Base-by-base conservation (phyloP, 768 basidiomycete species). In the Amanita polypyramis region DNA sequence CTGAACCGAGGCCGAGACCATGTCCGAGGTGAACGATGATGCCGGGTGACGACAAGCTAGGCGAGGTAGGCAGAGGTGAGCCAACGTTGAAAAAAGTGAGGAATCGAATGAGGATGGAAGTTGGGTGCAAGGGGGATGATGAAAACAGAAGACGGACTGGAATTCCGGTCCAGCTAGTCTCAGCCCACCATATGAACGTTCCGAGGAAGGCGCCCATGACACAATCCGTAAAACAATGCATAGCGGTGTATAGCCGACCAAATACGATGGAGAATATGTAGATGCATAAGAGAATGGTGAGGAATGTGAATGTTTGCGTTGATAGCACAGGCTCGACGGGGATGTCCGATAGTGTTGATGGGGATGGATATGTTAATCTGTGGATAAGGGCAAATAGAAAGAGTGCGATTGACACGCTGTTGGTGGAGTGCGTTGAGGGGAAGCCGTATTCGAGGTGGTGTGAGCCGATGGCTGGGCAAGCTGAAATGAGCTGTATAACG, bases 381-480 rank as follows among this genome's bases (percentile, higher is more conserved):
- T 80, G 74, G 43, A 81, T 59, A 37, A 79, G 70, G 2, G 76
- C 65, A 52, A 75, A 82, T 51, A 89, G 70, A 65, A 88, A 89
- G 2, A 97, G 74, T 0, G 91, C 91, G 57, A 96, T 86, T 21
- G 90, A 94, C 44, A 92, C 75, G 46, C 81, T 78, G 62, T 96
- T 95, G 6, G 93, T 90, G 1, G 90, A 87, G 58, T 99, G 95
- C 0, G 94, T 96, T 0, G 92, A 95, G 0, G 93, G 94, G 59
- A 97, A 95, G 19, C 95, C 95, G 55, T 95, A 95, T 66, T 95
- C 92, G 2, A 89, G 73, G 55, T 91, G 87, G 57, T 89, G 86
- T 1, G 69, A 75, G 11, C 86, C 83, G 44, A 90, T 81, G 4
- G 82, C 85, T 89, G 54, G 27, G 29, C 33, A 12, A 6, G 9